Percentiles rank a stretch among this genome's conserved stretches.
These are phyloP conservation scores for Urostyla sp. DNA, from an alignment of 73 alveolate genomes.

Conservation along the genomic window DNA sequence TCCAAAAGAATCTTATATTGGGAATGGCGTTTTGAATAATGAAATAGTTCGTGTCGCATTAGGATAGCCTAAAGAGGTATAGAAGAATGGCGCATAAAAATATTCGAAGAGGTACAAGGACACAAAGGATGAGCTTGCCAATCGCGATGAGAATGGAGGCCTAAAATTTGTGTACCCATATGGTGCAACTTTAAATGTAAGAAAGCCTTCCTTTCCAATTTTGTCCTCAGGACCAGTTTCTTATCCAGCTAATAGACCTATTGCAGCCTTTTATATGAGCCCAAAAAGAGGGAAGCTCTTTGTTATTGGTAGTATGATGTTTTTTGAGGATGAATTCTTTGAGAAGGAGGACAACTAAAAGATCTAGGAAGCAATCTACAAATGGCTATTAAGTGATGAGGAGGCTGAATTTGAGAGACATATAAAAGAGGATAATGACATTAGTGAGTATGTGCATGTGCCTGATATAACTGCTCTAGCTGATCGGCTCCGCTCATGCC, in stretches of 20 bases:
- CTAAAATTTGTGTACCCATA: conserved; percentile 95
- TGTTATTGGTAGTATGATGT: conserved; percentile 77
- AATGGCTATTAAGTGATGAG: conserved; percentile 79
- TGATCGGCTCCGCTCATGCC: conserved; percentile 91
- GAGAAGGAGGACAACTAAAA: conserved; percentile 84
- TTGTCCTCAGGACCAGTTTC: conserved; percentile 93
- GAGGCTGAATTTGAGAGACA: conserved; percentile 79
- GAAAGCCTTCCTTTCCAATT: conserved; percentile 88
- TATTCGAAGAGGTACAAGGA: conserved; percentile 77
- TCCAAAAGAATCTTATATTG: conserved; percentile 92
- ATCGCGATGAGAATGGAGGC: conserved; percentile 86
- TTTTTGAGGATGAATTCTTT: conserved; percentile 77
- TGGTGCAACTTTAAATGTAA: conserved; percentile 95
- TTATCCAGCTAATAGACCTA: conserved; percentile 94
- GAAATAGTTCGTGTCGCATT: conserved; percentile 79
- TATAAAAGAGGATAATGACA: conserved; percentile 75
- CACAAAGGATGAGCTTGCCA: conserved; percentile 63
- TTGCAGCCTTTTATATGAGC: conserved; percentile 74
- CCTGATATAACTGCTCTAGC: conserved; percentile 98
- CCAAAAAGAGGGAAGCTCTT: conserved; percentile 73
- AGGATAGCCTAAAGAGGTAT: conserved; percentile 79
- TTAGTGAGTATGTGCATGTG: conserved; percentile 88
- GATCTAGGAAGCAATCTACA: conserved; percentile 84
- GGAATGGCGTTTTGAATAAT: conserved; percentile 79
- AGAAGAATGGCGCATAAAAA: conserved; percentile 60